phyloP scores from a whole-genome alignment of 179 eudicot genomes.

The Vitellaria paradoxa region DNA sequence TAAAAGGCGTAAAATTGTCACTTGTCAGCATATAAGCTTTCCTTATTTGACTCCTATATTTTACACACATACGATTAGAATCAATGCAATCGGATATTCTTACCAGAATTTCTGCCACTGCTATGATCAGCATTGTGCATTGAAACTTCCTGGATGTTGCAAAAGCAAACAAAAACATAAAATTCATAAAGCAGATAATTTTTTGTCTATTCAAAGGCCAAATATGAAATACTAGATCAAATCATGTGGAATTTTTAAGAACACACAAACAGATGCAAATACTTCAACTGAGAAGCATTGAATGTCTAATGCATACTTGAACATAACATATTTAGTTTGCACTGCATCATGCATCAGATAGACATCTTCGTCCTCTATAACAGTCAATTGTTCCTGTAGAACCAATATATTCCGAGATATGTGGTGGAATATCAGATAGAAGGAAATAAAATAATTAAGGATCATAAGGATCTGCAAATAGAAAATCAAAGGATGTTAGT shows the following conservation, averaged over 20 bases:
- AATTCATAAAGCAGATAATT: neutral
- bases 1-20: slow-evolving; percentile 1
- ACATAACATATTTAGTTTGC: slow-evolving; percentile 73
- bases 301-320: slow-evolving; percentile 55
- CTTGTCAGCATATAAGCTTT: slow-evolving; percentile 1
- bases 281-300: neutral
- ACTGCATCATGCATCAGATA: slow-evolving; percentile 76
- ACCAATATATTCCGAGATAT: slow-evolving; percentile 68
- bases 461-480: slow-evolving; percentile 67
- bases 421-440: slow-evolving; percentile 81
- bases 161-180: neutral
- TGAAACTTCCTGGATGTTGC: slow-evolving; percentile 67
- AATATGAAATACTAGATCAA: neutral
- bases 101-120: slow-evolving; percentile 81
- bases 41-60: neutral
- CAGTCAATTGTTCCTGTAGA: slow-evolving; percentile 69
- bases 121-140: slow-evolving; percentile 82
- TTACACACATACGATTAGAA: neutral
- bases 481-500: slow-evolving; percentile 14
- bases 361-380: slow-evolving; percentile 70
- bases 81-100: neutral
- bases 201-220: neutral
- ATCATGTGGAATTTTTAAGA: neutral
- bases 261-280: neutral
- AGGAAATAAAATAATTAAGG: slow-evolving; percentile 67